These are phyloP conservation scores for Lolium multiflorum DNA, from an alignment of 176 grass and related monocot species.

Conservation along the genomic window DNA sequence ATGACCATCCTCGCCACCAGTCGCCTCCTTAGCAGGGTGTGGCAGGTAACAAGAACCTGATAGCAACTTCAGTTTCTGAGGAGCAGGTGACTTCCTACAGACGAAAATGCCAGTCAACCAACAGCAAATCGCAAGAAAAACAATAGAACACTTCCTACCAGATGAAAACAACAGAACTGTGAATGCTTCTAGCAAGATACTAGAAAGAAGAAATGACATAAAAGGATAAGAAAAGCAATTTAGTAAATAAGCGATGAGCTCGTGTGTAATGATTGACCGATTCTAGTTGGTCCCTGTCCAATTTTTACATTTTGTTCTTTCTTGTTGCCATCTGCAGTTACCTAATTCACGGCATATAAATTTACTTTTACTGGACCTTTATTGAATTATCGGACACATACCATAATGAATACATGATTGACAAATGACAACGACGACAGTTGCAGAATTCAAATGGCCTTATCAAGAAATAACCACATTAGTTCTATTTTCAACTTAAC, in stretches of 20 bases:
- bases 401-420: conserved; percentile 23
- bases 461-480: neutral
- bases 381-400: neutral
- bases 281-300: neutral
- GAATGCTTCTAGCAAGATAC: neutral
- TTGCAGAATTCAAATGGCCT: neutral
- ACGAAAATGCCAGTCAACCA: neutral
- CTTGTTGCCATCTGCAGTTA: neutral
- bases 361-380: neutral
- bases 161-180: neutral
- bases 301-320: neutral
- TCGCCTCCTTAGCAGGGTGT: conserved; percentile 94
- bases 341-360: neutral
- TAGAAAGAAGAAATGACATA: neutral
- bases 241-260: neutral
- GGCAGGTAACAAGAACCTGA: conserved; percentile 96
- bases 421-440: neutral
- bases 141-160: conserved; percentile 5
- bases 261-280: neutral
- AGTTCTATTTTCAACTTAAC: neutral
- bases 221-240: conserved; percentile 18
- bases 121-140: conserved; percentile 1
- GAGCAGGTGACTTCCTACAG: conserved; percentile 59
- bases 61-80: conserved; percentile 62
- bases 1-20: conserved; percentile 96